Evolutionary conservation across 1,139 yeast species (phyloP).

Genomic region (Candida sojae): DNA sequence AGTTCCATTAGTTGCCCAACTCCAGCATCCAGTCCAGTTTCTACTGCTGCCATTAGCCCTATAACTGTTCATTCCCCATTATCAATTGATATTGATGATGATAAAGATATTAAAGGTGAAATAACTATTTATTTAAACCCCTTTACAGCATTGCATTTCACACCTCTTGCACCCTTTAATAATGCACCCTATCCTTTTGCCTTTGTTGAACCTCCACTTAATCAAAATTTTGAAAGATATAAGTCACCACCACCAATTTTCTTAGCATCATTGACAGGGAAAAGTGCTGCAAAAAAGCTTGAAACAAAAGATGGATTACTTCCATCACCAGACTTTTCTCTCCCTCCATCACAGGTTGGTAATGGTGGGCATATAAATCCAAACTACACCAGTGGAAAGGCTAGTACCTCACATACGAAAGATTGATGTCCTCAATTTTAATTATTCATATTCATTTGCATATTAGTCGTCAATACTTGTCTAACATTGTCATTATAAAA

Average conservation of each 20-base stretch:
- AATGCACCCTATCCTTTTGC: slow-evolving; percentile 7
- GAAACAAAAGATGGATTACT: background rate
- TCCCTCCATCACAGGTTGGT: background rate
- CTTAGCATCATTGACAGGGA: background rate
- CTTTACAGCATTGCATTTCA: slow-evolving; percentile 4
- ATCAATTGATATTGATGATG: background rate
- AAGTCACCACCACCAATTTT: slow-evolving; percentile 5
- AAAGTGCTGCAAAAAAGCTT: background rate
- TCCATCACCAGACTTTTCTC: background rate
- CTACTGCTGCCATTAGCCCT: background rate
- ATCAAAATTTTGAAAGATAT: background rate
- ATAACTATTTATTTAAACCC: slow-evolving; percentile 8
- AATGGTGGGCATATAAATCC: background rate
- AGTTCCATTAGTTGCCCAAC: background rate
- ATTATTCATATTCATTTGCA: background rate
- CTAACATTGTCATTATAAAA: background rate
- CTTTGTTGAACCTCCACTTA: background rate
- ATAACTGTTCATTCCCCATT: background rate
- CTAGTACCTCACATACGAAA: background rate
- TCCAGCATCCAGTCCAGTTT: background rate
- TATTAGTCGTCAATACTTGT: background rate
- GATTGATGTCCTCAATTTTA: background rate
- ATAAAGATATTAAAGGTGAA: background rate
- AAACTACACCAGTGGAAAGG: background rate
- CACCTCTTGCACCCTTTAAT: slow-evolving; percentile 7